Evolutionary conservation across 2,329 filamentous ascomycete species (phyloP), one percentile per base, ranked within the genome.

Genomic region (Talaromyces sp.): DNA sequence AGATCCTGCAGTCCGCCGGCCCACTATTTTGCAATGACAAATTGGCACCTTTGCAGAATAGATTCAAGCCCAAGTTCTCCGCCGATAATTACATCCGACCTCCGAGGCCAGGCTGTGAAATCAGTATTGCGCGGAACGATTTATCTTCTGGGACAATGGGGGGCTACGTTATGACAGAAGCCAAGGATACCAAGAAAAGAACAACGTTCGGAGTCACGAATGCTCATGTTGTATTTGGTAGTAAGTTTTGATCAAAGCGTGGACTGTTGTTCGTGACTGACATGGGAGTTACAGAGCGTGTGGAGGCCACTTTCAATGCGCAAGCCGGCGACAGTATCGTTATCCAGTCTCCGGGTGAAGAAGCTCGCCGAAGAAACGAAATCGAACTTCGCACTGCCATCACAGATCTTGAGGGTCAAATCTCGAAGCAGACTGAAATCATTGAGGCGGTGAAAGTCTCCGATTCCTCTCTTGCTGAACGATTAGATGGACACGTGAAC

Each of bases 211-310:
- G 62, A 3, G 39, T 63, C 35, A 63, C 62, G 39, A 59, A 58
- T 63, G 62, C 39, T n/a, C 52, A 63, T 49, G 54, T 63, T 27
- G 62, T 24, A 37, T 35, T 63, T 31, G 24, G 14, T 14, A 47
- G 62, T 63, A 63, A 59, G 62, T 37, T 45, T 50, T 22, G 31
- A 54, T n/a, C 41, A 9, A 43, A 3, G 41, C 6, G 41, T n/a
- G 41, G 39, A 43, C 41, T 43, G 39, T 16, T 43, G 16, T 43
- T 7, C 7, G 7, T 43, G 9, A 3, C 50, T 63, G 9, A 59
- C 52, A 59, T 33, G 16, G 16, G 37, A 33, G 10, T 24, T 9
- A 43, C 43, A 63, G 62, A 7, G 11, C 33, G 11, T 27, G 27
- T 39, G 33, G 62, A 63, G 37, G 35, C 19, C 1, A 58, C 35